These are phyloP conservation scores for Cytospora leucostoma DNA, from an alignment of 2,329 filamentous ascomycete genomes.

Conservation along the genomic window DNA sequence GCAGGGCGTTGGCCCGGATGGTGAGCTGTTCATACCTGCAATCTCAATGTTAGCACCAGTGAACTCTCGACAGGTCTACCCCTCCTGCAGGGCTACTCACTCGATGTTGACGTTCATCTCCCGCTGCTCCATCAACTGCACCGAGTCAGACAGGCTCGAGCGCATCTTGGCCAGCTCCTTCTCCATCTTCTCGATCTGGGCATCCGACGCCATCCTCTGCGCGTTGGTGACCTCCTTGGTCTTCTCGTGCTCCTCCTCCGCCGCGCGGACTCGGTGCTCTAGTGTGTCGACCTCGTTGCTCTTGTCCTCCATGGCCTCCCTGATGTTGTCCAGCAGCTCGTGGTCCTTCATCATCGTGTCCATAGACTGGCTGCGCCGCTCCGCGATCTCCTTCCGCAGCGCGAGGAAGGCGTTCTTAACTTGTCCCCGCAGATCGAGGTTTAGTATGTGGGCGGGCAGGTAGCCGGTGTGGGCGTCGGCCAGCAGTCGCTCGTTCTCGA, in stretches of 20 bases:
- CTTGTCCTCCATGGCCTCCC: conserved; percentile 97
- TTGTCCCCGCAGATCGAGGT: conserved; percentile 80
- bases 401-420: conserved; percentile 77
- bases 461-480: conserved; percentile 84
- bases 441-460: conserved; percentile 84
- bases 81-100: conserved; percentile 51
- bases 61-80: not conserved
- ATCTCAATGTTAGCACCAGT: conserved; percentile 16
- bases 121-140: conserved; percentile 88
- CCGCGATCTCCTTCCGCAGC: conserved; percentile 88
- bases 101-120: conserved; percentile 98
- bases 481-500: conserved; percentile 74
- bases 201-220: conserved; percentile 84
- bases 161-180: conserved; percentile 96
- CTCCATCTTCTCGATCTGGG: conserved; percentile 98
- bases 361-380: conserved; percentile 76
- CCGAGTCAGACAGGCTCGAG: conserved; percentile 76
- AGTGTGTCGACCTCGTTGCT: conserved; percentile 88
- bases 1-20: conserved; percentile 76
- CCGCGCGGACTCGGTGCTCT: conserved; percentile 82
- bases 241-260: conserved; percentile 91
- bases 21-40: conserved; percentile 85
- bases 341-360: conserved; percentile 94
- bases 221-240: conserved; percentile 84
- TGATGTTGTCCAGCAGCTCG: conserved; percentile 89